Conservation (phyloP, 108 stramenopile genomes). For the Stephanodiscus minutulus region DNA sequence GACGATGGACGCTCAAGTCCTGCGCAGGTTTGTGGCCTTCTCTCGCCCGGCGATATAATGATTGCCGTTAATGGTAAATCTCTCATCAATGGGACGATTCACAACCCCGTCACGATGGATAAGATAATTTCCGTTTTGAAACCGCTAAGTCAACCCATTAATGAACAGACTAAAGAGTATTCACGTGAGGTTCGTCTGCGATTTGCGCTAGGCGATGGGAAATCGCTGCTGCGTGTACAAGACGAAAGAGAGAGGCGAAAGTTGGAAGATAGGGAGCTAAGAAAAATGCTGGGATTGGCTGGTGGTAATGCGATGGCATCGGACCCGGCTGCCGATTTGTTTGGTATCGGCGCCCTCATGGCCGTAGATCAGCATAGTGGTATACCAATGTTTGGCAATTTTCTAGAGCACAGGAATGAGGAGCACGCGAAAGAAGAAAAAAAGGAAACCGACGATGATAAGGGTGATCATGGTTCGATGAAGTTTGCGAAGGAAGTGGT, state of each 20-base stretch:
- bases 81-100: slow-evolving; percentile 54
- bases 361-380: slow-evolving; percentile 86
- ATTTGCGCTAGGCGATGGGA: slow-evolving; percentile 67
- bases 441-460: slow-evolving; percentile 9
- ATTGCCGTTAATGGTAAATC: slow-evolving; percentile 68
- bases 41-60: slow-evolving; percentile 79
- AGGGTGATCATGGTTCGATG: too few species aligned
- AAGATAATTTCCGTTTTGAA: slow-evolving; percentile 63
- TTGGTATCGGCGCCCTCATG: slow-evolving; percentile 62
- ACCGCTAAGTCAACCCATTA: slow-evolving; percentile 70
- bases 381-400: slow-evolving; percentile 53
- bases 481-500: too few species aligned
- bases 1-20: slow-evolving; percentile 81
- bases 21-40: slow-evolving; percentile 70
- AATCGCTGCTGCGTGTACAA: slow-evolving; percentile 47
- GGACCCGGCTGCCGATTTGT: slow-evolving; percentile 60
- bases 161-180: slow-evolving; percentile 50
- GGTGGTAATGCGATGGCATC: not conserved
- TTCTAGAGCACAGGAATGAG: slow-evolving; percentile 19
- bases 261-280: slow-evolving; percentile 16
- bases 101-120: slow-evolving; percentile 61
- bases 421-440: slow-evolving; percentile 20
- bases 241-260: slow-evolving; percentile 48
- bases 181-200: slow-evolving; percentile 60
- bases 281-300: slow-evolving; percentile 42